Percentiles rank a stretch among this genome's conserved stretches.
These are phyloP conservation scores for Ceratorhiza oryzae-sativae DNA, from an alignment of 1,284 basidiomycete genomes.

Conservation along the genomic window DNA sequence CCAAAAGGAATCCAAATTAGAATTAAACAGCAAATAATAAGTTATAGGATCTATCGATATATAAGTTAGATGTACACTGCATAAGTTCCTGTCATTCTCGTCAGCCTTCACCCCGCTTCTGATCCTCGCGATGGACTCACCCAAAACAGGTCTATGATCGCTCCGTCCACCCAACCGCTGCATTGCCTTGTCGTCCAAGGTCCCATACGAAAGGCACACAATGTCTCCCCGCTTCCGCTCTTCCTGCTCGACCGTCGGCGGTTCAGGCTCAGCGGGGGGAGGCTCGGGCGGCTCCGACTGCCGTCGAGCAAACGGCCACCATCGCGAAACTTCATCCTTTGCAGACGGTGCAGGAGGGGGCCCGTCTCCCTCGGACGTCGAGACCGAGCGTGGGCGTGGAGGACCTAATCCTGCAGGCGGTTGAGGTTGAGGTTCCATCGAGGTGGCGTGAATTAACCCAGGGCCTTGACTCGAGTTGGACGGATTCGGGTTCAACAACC, in stretches of 20 bases:
- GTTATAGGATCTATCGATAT: constrained; percentile 36
- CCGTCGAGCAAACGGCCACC: constrained; percentile 25
- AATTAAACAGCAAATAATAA: background rate
- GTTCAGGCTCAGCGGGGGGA: constrained; percentile 52
- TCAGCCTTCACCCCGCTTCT: background rate
- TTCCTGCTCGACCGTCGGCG: constrained; percentile 41
- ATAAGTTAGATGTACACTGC: constrained; percentile 42
- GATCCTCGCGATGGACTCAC: background rate
- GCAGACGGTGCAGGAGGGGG: constrained; percentile 1
- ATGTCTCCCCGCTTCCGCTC: constrained; percentile 62
- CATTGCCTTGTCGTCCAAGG: constrained; percentile 79
- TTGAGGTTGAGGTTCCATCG: constrained; percentile 32
- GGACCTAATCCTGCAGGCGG: background rate
- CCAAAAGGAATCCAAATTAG: background rate
- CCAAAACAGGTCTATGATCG: constrained; percentile 48
- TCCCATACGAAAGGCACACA: constrained; percentile 71
- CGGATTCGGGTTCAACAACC: constrained; percentile 14
- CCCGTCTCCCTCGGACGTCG: constrained; percentile 24
- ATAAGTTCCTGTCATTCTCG: constrained; percentile 27
- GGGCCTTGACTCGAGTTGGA: constrained; percentile 5
- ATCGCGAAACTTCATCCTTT: constrained; percentile 8
- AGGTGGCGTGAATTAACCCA: constrained; percentile 21
- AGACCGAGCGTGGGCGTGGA: constrained; percentile 19
- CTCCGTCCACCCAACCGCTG: constrained; percentile 64
- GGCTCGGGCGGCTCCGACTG: background rate